Conservation (phyloP, 1,284 basidiomycete genomes). For the Ustilago esculenta region DNA sequence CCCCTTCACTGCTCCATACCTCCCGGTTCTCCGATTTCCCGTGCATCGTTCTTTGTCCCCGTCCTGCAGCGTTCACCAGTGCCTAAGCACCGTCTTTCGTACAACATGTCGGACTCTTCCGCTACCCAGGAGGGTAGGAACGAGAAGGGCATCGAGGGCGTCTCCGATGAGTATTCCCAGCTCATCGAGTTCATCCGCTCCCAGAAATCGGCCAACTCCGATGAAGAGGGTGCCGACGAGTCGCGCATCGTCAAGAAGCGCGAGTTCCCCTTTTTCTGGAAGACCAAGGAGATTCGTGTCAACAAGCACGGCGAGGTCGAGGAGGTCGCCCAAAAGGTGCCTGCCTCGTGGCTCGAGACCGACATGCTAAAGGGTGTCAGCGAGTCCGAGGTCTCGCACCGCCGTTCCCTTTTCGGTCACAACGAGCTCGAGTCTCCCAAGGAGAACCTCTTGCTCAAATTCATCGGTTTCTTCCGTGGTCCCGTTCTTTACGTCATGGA, state of each 20-base stretch:
- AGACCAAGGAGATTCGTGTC: conserved; percentile 63
- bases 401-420: conserved; percentile 66
- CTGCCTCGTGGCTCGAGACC: conserved; percentile 69
- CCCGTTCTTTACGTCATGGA: conserved; percentile 69
- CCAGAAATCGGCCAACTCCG: conserved; percentile 50
- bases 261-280: conserved; percentile 60
- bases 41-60: too few relatives aligned
- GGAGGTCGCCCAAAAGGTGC: conserved; percentile 63
- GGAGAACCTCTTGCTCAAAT: conserved; percentile 71
- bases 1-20: too few relatives aligned
- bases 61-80: too few relatives aligned
- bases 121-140: conserved; percentile 52
- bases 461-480: conserved; percentile 68
- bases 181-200: conserved; percentile 64
- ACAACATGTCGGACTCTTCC: conserved; percentile 49
- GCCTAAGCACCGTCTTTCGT: too few relatives aligned
- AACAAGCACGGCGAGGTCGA: conserved; percentile 67
- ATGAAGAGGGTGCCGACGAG: conserved; percentile 59
- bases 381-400: conserved; percentile 68
- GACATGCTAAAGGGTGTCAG: conserved; percentile 70
- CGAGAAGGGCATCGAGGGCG: conserved; percentile 38
- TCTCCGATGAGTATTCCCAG: conserved; percentile 62
- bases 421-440: conserved; percentile 68
- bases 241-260: conserved; percentile 63
- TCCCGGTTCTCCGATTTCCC: too few relatives aligned